Base-by-base conservation (phyloP, 1,284 basidiomycete species). In the Sporisorium exsertum region DNA sequence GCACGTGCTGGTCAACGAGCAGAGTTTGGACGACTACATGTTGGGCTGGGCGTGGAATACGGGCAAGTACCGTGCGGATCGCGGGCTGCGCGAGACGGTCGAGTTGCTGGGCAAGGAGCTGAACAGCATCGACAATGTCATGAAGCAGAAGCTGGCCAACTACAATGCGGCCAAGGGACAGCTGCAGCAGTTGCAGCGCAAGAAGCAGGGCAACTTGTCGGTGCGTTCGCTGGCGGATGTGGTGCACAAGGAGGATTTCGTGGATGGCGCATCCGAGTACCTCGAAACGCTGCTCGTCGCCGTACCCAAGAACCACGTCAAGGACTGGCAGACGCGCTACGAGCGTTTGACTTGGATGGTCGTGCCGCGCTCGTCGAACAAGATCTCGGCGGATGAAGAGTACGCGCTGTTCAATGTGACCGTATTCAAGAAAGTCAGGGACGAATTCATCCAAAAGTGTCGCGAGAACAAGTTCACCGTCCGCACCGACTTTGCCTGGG, bases 381-480 rank as follows among this genome's bases (percentile, higher is more conserved):
- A 89, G 72, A 89, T 99, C 52, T 88, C 91, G 2, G 88, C 91
- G 35, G 97, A 99, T 84, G 92, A 94, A 66, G 97, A 99, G 79
- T 99, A 91, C 85, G 89, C 90, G 20, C 89, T 99, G 20, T 95
- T 93, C 83, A 90, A 91, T 37, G 94, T 95, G 2, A 94, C 96
- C 27, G 88, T 98, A 29, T 99, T 99, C 89, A 91, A 91, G 82
- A 92, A 93, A 81, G 90, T 94, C 53, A 91, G 92, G 81, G 96
- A 99, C 78, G 93, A 97, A 64, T 98, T 96, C 85, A 87, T 92
- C 5, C 94, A 97, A 87, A 95, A 94, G 86, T 96, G 94, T 83
- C 89, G 97, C 74, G 97, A 99, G 86, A 92, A 94, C 87, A 98
- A 97, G 94, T 99, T 94, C 87, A 91, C 94, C 66, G 91, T 95